Evolutionary conservation across 768 basidiomycete genomes (phyloP).

Genomic region (Cystofilobasidium bisporidii): DNA sequence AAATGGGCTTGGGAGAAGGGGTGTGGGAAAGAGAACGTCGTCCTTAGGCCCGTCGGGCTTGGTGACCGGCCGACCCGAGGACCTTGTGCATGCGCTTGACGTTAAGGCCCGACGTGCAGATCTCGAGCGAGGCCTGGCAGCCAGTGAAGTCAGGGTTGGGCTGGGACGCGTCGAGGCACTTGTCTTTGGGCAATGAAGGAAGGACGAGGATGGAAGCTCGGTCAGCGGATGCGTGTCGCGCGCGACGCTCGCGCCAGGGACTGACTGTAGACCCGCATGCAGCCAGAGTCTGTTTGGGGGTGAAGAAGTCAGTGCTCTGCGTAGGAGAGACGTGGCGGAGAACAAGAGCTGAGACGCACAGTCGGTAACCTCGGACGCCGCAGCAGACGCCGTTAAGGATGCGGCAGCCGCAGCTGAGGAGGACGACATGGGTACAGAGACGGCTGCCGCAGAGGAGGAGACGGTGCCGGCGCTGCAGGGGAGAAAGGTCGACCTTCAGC

Average conservation of each 20-base stretch:
- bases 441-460: not conserved
- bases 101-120: not conserved
- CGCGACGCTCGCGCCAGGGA: too few species aligned
- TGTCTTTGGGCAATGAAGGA: too few species aligned
- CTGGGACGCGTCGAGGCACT: slow-evolving; percentile 5
- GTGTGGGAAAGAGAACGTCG: too few species aligned
- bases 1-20: too few species aligned
- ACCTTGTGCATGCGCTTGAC: not conserved
- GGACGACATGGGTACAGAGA: too few species aligned
- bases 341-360: not conserved
- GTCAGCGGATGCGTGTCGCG: too few species aligned
- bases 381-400: not conserved
- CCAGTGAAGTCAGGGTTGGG: not conserved
- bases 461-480: not conserved
- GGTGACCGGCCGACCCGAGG: not conserved
- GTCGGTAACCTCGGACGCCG: slow-evolving; percentile 1
- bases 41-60: too few species aligned
- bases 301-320: too few species aligned
- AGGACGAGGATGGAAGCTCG: too few species aligned
- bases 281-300: not conserved
- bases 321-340: too few species aligned
- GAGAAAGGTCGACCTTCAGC: too few species aligned
- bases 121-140: not conserved
- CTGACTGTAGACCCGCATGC: not conserved
- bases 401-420: not conserved